phyloP scores from a whole-genome alignment of 768 basidiomycete species.

The Imleria badia region DNA sequence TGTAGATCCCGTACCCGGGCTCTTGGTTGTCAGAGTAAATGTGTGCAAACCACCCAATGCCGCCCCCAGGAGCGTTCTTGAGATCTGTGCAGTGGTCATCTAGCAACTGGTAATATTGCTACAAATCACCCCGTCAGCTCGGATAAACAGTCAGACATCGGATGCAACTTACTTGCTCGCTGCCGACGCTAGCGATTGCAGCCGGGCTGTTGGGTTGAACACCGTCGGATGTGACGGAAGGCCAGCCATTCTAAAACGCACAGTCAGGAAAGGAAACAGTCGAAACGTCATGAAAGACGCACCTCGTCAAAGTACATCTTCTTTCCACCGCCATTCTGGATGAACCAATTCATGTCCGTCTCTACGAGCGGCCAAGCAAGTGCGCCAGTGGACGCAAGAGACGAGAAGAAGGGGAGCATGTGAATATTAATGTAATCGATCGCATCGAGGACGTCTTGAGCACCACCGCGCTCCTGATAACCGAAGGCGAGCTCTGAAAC shows the following conservation, averaged over 20 bases:
- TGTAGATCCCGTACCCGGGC: slow-evolving; percentile 72
- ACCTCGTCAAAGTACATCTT: slow-evolving; percentile 78
- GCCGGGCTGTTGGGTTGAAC: slow-evolving; percentile 64
- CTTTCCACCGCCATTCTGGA: slow-evolving; percentile 60
- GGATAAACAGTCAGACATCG: neutral
- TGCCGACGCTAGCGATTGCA: slow-evolving; percentile 61
- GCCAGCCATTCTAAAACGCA: slow-evolving; percentile 70
- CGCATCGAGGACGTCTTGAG: slow-evolving; percentile 54
- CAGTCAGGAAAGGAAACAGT: neutral
- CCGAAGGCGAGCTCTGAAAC: slow-evolving; percentile 66
- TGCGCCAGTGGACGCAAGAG: slow-evolving; percentile 39
- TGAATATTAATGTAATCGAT: slow-evolving; percentile 67
- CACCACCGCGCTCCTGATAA: slow-evolving; percentile 52
- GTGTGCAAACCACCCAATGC: slow-evolving; percentile 82
- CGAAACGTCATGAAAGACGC: slow-evolving; percentile 3
- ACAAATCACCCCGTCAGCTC: neutral
- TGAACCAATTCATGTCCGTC: slow-evolving; percentile 65
- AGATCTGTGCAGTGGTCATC: slow-evolving; percentile 63
- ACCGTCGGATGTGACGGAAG: slow-evolving; percentile 56
- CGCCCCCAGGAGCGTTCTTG: slow-evolving; percentile 57
- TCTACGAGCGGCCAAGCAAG: slow-evolving; percentile 62
- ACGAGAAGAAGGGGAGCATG: slow-evolving; percentile 67
- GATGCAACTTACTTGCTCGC: slow-evolving; percentile 50
- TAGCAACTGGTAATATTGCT: slow-evolving; percentile 60
- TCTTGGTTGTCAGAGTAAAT: slow-evolving; percentile 67